These are phyloP conservation scores for Chaetomiaceae sp. DNA, from an alignment of 2,329 filamentous ascomycete species.

Conservation along the genomic window DNA sequence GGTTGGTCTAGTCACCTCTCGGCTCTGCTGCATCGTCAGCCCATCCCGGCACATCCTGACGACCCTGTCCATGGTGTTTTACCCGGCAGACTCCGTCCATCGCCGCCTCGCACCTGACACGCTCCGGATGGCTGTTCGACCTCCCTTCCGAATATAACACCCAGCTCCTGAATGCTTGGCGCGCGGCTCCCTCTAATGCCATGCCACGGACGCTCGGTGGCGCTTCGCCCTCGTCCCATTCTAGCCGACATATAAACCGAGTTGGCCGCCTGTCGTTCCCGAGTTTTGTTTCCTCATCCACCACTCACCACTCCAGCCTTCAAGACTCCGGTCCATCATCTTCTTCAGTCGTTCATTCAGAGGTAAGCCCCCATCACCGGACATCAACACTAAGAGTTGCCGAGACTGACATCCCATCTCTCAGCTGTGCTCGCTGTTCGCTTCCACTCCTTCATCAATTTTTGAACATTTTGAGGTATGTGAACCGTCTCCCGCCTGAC, in stretches of 20 bases:
- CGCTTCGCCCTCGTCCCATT: constrained; percentile 1
- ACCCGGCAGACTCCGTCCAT: constrained; percentile 29
- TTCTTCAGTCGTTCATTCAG: constrained; percentile 43
- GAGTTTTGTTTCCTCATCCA: constrained; percentile 33
- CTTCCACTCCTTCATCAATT: constrained; percentile 39
- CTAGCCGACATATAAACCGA: constrained; percentile 36
- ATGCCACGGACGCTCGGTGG: constrained; percentile 12
- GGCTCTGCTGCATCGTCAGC: constrained; percentile 9
- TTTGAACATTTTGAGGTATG: constrained; percentile 39
- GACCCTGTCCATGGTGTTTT: constrained; percentile 28
- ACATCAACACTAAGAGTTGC: not conserved
- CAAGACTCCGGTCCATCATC: constrained; percentile 28
- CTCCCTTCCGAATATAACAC: constrained; percentile 34
- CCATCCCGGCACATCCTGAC: constrained; percentile 17
- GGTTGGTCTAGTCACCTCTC: not conserved
- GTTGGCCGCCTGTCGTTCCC: constrained; percentile 21
- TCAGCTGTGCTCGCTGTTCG: constrained; percentile 48
- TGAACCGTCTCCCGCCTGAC: no score
- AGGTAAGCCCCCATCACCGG: constrained; percentile 33
- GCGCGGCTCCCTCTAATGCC: constrained; percentile 27
- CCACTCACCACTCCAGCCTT: constrained; percentile 30
- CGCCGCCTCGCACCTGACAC: constrained; percentile 36
- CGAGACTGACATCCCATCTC: constrained; percentile 11
- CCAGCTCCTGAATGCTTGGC: constrained; percentile 31
- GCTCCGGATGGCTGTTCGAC: constrained; percentile 36